A percentile compares a stretch with the other conserved stretches of the same genome.
Evolutionary conservation across 2,329 filamentous ascomycete species (phyloP).

Genomic region (Aspergillus fumigatiaffinis): DNA sequence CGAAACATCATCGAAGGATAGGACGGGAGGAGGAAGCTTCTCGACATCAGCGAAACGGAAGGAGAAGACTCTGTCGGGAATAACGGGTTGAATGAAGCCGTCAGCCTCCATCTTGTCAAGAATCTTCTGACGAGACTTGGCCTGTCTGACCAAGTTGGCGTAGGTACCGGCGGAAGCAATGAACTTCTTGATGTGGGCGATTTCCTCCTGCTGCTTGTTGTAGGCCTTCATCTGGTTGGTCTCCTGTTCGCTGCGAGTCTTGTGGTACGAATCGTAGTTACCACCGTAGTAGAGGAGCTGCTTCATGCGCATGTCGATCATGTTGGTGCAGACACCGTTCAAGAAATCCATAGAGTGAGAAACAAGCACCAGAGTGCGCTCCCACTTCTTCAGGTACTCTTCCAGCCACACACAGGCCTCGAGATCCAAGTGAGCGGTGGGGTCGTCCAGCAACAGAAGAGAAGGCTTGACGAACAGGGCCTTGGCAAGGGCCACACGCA

Average conservation of each 20-base stretch:
- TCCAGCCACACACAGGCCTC: slow-evolving; percentile 99
- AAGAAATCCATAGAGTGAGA: slow-evolving; percentile 99
- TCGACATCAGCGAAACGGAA: slow-evolving; percentile 99
- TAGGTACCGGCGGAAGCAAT: slow-evolving; percentile 99
- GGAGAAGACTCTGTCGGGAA: slow-evolving; percentile 81
- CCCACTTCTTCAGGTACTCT: slow-evolving; percentile 99
- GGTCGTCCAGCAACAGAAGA: slow-evolving; percentile 92
- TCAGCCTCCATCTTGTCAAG: slow-evolving; percentile 99
- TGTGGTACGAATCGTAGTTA: slow-evolving; percentile 98
- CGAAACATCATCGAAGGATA: slow-evolving; percentile 94
- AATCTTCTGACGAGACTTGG: slow-evolving; percentile 99
- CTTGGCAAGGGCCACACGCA: slow-evolving; percentile 97
- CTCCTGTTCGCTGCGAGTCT: slow-evolving; percentile 92
- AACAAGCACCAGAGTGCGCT: slow-evolving; percentile 90
- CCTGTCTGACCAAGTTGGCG: slow-evolving; percentile 97
- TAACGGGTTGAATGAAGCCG: slow-evolving; percentile 91
- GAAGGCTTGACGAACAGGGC: slow-evolving; percentile 98
- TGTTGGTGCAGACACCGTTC: slow-evolving; percentile 96
- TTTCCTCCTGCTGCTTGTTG: slow-evolving; percentile 98
- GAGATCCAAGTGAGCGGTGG: slow-evolving; percentile 97
- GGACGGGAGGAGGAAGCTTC: slow-evolving; percentile 95
- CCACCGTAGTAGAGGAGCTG: slow-evolving; percentile 96
- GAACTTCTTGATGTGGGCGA: slow-evolving; percentile 99
- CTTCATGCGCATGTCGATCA: slow-evolving; percentile 96
- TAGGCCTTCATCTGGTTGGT: slow-evolving; percentile 99